Percentiles rank a stretch among this genome's conserved stretches.
Conservation (phyloP, 1,284 basidiomycete genomes). For the Heimioporus retisporus region DNA sequence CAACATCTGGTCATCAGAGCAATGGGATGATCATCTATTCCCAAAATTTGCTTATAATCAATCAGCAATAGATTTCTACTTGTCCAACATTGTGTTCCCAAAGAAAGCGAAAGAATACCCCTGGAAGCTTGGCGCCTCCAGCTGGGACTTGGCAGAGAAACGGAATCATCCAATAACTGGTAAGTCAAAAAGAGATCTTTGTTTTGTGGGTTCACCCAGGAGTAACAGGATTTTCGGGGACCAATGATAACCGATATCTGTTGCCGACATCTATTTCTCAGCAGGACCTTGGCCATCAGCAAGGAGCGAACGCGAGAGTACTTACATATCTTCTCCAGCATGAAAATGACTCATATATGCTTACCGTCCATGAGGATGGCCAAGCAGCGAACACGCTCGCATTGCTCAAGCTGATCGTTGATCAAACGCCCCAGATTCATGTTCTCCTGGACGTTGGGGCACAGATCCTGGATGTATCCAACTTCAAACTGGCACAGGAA, state of each 20-base stretch:
- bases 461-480: too few relatives aligned
- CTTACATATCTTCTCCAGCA: too few relatives aligned
- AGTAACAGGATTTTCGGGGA: constrained; percentile 28
- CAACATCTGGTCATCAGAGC: constrained; percentile 45
- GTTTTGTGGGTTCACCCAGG: too few relatives aligned
- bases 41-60: constrained; percentile 47
- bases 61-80: constrained; percentile 57
- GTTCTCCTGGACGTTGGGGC: background rate
- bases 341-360: too few relatives aligned
- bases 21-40: constrained; percentile 41
- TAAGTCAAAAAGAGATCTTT: background rate
- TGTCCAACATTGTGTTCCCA: constrained; percentile 39
- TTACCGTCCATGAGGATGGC: too few relatives aligned
- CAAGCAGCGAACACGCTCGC: background rate
- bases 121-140: constrained; percentile 54
- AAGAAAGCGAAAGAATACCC: constrained; percentile 55
- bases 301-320: too few relatives aligned
- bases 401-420: background rate
- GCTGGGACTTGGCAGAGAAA: constrained; percentile 59
- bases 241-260: constrained; percentile 24
- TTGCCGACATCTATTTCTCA: constrained; percentile 24
- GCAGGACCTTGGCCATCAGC: background rate
- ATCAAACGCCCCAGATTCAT: background rate
- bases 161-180: constrained; percentile 13
- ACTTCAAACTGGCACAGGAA: background rate